Evolutionary conservation across 2,329 filamentous ascomycete species (phyloP), one percentile per base, ranked within the genome.

Genomic region (Fusarium transvaalense): DNA sequence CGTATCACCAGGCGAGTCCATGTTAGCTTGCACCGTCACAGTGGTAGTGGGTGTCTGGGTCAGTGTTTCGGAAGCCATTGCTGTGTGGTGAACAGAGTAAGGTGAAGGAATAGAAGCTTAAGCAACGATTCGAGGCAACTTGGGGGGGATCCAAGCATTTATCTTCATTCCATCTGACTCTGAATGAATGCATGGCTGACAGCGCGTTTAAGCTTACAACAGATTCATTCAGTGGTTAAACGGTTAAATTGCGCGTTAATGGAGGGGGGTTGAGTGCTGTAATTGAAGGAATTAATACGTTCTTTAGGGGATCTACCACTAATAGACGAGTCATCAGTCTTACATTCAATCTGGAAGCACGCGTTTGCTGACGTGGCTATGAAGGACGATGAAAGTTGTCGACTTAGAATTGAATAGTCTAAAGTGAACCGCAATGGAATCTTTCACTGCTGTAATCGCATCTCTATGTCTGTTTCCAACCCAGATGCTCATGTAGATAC

Each of bases 41-140:
- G 12, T 41, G 0, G 14, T 9, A 10, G 48, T 4, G 1, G 37
- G 29, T 7, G 10, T 42, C 13, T 65, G 25, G 3, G 48, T 35
- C 6, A 56, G 0, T 3, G 45, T 42, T 31, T 43, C 53, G 6
- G 68, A 61, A 21, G 43, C 34, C 68, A 71, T 71, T 21, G 12
- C 8, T 46, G 5, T 12, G 3, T 10, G 2, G 3, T 15, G n/a
- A n/a, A n/a, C n/a, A n/a, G n/a, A n/a, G 8, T 19, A 3, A 5
- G 3, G 10, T 19, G 1, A 10, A 7, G 2, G 10, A 8, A 2
- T 13, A 17, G 13, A 51, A 19, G 4, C 10, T 6, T 21, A 3
- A 2, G 0, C 2, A 19, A 4, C 3, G 7, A 1, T 1, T 6
- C 1, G 5, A 10, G 13, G 1, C 17, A 29, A 12, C 2, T 14